A percentile compares a stretch with the other conserved stretches of the same genome.
Conservation (phyloP, 2,329 filamentous ascomycete species). For the Byssochlamys sp. region DNA sequence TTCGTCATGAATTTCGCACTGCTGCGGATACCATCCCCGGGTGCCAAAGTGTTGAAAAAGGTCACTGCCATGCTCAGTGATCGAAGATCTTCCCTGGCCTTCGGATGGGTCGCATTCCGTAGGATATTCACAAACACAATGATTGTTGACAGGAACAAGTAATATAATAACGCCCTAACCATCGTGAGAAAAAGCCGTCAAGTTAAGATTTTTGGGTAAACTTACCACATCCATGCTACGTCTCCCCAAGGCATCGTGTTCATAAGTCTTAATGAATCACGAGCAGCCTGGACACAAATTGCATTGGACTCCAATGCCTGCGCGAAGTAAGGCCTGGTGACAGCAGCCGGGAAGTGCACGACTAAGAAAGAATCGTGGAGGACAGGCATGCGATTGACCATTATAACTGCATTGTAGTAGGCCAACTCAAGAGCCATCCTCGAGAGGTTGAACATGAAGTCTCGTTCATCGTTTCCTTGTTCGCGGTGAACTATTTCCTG, state of each 20-base stretch:
- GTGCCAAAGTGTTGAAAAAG: constrained; percentile 75
- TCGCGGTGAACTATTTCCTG: constrained; percentile 80
- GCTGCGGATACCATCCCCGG: constrained; percentile 65
- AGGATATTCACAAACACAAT: constrained; percentile 88
- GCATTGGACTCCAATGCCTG: constrained; percentile 79
- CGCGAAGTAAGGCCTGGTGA: constrained; percentile 9
- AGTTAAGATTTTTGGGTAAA: constrained; percentile 5
- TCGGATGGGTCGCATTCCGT: constrained; percentile 75
- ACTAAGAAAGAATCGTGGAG: constrained; percentile 85
- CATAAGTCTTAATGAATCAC: constrained; percentile 79
- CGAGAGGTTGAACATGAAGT: constrained; percentile 80
- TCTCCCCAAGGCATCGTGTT: constrained; percentile 93
- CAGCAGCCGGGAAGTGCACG: constrained; percentile 68
- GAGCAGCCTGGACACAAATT: constrained; percentile 76
- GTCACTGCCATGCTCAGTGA: constrained; percentile 82
- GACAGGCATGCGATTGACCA: constrained; percentile 91
- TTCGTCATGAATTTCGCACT: constrained; percentile 83
- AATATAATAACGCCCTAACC: constrained; percentile 72
- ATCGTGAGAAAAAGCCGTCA: background rate
- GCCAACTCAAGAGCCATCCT: constrained; percentile 84
- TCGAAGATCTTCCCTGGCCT: constrained; percentile 71
- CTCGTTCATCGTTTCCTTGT: constrained; percentile 75
- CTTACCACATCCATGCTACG: constrained; percentile 83
- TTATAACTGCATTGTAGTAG: constrained; percentile 92
- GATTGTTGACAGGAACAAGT: constrained; percentile 82